Conservation (phyloP, 495 filamentous ascomycete genomes). For the Talaromyces thailandensis region DNA sequence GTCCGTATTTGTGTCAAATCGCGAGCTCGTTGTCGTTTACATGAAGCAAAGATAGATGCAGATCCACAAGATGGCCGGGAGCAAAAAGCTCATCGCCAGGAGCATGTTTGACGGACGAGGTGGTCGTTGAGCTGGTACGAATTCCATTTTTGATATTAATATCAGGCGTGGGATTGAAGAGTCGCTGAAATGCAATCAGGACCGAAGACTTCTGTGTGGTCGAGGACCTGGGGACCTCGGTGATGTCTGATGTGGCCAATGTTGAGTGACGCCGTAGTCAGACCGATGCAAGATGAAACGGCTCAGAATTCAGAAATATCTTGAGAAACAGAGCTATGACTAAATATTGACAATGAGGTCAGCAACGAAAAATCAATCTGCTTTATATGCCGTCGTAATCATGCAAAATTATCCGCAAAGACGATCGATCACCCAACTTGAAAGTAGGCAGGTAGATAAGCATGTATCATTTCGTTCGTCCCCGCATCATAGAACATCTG, state of each 20-base stretch:
- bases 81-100: not conserved
- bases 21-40: not conserved
- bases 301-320: not conserved
- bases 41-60: constrained; percentile 8
- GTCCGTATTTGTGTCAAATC: not conserved
- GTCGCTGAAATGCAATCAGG: not conserved
- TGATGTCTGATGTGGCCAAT: not conserved
- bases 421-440: not conserved
- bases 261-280: not conserved
- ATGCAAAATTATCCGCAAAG: not conserved
- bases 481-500: not conserved
- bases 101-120: not conserved
- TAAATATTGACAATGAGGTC: too few relatives aligned
- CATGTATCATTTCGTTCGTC: not conserved
- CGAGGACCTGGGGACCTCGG: not conserved
- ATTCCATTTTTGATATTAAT: not conserved
- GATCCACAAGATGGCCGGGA: constrained; percentile 4
- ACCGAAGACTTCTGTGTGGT: not conserved
- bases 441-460: not conserved
- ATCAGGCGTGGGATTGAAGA: not conserved
- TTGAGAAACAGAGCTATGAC: not conserved
- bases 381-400: not conserved
- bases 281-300: not conserved
- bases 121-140: not conserved
- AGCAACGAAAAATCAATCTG: not conserved